Conservation (phyloP, 1,284 basidiomycete genomes). For the Sporisorium exsertum region DNA sequence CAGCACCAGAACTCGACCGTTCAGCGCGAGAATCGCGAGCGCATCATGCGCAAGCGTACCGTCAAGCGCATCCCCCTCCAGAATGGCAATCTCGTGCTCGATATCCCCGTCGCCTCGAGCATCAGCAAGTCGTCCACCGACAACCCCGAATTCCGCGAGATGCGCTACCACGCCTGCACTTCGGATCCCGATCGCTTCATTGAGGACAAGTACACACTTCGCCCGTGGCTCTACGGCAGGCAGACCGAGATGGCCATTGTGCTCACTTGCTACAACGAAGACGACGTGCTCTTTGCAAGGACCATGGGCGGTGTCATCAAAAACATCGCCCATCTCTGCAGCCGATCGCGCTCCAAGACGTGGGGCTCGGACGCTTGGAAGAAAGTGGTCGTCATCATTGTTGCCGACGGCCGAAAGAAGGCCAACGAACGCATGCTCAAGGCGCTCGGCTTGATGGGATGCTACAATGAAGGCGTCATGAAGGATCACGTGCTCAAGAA, state of each 20-base stretch:
- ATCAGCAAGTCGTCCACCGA: conserved; percentile 73
- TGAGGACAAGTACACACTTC: conserved; percentile 81
- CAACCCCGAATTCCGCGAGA: conserved; percentile 84
- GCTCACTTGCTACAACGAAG: conserved; percentile 93
- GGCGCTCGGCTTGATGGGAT: conserved; percentile 75
- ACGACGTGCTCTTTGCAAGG: conserved; percentile 90
- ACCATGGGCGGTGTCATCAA: conserved; percentile 95
- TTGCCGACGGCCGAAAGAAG: conserved; percentile 92
- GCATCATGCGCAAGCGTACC: conserved; percentile 62
- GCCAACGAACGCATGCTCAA: conserved; percentile 93
- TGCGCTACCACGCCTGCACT: conserved; percentile 71
- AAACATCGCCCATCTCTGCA: conserved; percentile 75
- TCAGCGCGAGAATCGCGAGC: conserved; percentile 40
- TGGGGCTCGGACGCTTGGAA: conserved; percentile 98
- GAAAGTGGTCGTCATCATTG: conserved; percentile 78
- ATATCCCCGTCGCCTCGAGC: conserved; percentile 67
- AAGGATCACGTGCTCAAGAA: conserved; percentile 88
- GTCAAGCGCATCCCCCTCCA: conserved; percentile 70
- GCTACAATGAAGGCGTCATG: conserved; percentile 80
- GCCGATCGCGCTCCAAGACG: conserved; percentile 89
- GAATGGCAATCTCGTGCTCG: conserved; percentile 69
- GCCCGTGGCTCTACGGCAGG: conserved; percentile 81
- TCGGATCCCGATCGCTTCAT: conserved; percentile 85
- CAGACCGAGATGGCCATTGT: conserved; percentile 84
- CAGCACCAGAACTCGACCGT: conserved; percentile 33